Base-by-base conservation (phyloP, 1,284 basidiomycete species). In the Fomitiporia mediterranea region DNA sequence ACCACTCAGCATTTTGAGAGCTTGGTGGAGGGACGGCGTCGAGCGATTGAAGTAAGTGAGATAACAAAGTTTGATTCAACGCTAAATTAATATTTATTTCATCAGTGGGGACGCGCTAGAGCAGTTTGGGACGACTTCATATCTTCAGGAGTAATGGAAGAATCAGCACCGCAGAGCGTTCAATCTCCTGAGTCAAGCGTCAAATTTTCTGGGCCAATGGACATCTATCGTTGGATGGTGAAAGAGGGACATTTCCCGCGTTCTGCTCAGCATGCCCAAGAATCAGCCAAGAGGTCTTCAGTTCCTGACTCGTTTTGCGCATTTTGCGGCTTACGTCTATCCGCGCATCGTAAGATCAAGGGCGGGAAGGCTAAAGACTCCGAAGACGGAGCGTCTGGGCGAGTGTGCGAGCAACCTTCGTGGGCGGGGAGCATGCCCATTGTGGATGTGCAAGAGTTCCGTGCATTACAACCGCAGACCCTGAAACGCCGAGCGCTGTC, bases 11-110 rank as follows among this genome's bases (percentile, higher is more conserved):
- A 82, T 30, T 74, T 84, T 25, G 70, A 71, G 19, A 66, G 64
- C 21, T 69, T 86, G 19, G 66, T 80, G 15, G 65, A 72, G 44
- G 86, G 86, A 27, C 77, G 84, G 54, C 74, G 81, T 55, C 86
- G 87, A 67, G 83, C 86, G 0, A 81, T 88, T 8, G 84, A 89
- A 72, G 86, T 86, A 53, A 57, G 76, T 65, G 47, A 27, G 21
- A n/a, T n/a, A n/a, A n/a, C n/a, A n/a, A n/a, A n/a, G n/a, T n/a
- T n/a, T n/a, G n/a, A n/a, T n/a, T n/a, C n/a, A n/a, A n/a, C n/a
- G n/a, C n/a, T n/a, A n/a, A n/a, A n/a, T n/a, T n/a, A n/a, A 40
- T 25, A 58, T 44, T 60, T 23, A n/a, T 46, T 37, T 59, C 7
- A 28, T 9, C 62, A 89, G 86, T 84, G 83, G 83, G 76, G 71